Evolutionary conservation across 495 filamentous ascomycete genomes (phyloP).

Genomic region (Extremus antarcticus): DNA sequence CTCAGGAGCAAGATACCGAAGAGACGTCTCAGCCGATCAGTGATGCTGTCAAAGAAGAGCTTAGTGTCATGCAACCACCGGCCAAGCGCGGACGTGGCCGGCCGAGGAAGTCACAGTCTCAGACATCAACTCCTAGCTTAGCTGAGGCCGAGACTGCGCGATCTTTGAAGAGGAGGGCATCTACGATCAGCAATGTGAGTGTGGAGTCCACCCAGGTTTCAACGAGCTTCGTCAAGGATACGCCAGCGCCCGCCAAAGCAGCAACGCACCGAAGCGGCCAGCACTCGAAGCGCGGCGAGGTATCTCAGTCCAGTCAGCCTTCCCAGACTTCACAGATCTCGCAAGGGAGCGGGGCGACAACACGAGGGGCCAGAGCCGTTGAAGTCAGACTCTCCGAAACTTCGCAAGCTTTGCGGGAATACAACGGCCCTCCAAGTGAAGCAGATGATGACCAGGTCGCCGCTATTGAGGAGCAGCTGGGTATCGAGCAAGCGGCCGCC

Average conservation of each 20-base stretch:
- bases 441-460: not conserved
- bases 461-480: not conserved
- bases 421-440: not conserved
- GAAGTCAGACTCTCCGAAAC: not conserved
- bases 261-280: constrained; percentile 8
- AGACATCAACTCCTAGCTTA: not conserved
- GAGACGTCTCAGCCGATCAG: not conserved
- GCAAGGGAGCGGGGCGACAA: not conserved
- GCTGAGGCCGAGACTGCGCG: not conserved
- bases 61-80: not conserved
- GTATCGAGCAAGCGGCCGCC: no score
- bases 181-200: constrained; percentile 9
- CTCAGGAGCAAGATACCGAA: not conserved
- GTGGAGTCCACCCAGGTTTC: constrained; percentile 4
- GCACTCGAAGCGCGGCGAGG: not conserved
- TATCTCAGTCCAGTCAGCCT: not conserved
- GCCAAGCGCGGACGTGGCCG: constrained; percentile 7
- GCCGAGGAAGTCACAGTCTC: constrained; percentile 5
- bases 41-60: not conserved
- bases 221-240: constrained; percentile 21
- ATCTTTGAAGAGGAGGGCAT: constrained; percentile 17
- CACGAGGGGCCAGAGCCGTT: not conserved
- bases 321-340: constrained; percentile 1
- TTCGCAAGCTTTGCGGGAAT: not conserved
- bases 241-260: constrained; percentile 19